Base-by-base conservation (phyloP, 2,329 filamentous ascomycete genomes). In the Fusarium equiseti region DNA sequence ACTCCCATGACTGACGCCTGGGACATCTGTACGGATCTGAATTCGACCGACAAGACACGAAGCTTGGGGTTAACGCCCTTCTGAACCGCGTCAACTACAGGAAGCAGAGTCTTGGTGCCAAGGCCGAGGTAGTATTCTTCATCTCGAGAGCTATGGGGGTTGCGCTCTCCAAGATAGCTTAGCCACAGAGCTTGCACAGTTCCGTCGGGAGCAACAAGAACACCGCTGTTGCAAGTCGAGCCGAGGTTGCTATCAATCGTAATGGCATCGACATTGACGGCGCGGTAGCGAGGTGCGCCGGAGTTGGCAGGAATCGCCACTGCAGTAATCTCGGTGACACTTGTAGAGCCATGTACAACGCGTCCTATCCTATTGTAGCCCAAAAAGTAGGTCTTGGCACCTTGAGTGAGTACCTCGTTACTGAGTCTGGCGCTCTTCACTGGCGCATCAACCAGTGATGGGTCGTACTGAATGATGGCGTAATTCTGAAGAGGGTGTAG, bases 1-100 rank as follows among this genome's bases (percentile, higher is more conserved):
- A 98, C 94, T 12, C 96, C 96, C 95, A 99, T 98, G 72, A 98
- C 94, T 40, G 95, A 92, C 18, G 94, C 95, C 82, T 99, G 96
- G 42, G 92, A 92, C 95, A 99, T 98, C 77, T 97, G 94, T 31
- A 99, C 94, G 13, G 96, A 92, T 63, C 97, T 92, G 77, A 97
- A 95, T 80, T 99, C 96, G 75, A 98, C 93, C 56, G 96, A 96
- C 46, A 99, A 83, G 79, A 99, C 97, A 18, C 95, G 90, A 35
- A 99, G 85, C 72, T 92, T 91, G 1, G 96, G 97, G 26, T 89
- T 90, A 64, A 90, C 85, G 32, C 93, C 95, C 63, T 89, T 86
- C 79, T 95, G 93, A 67, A 99, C 94, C 78, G 97, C 90, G 22
- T 91, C 88, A 44, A 98, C 87, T n/a, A 99, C 92, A 1, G 95